Evolutionary conservation across 164 flowering plant genomes (phyloP).

Genomic region (Stephania japonica): DNA sequence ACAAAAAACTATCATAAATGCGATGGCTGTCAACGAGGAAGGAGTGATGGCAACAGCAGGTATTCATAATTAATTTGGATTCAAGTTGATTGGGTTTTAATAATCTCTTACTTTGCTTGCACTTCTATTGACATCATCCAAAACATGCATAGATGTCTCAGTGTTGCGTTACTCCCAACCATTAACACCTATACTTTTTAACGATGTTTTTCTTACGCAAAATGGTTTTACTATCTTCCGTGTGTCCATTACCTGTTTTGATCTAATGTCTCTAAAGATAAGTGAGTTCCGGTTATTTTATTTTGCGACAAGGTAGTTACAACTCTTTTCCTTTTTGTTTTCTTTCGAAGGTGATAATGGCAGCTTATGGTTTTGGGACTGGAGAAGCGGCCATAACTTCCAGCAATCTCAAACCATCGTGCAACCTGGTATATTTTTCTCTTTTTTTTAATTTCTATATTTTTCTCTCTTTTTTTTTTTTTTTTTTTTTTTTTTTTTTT

Average conservation of each 20-base stretch:
- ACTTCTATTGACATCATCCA: neutral
- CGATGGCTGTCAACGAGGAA: conserved; percentile 95
- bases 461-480: too few species aligned
- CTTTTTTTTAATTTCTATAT: too few species aligned
- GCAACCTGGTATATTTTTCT: conserved; percentile 72
- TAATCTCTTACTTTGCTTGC: neutral
- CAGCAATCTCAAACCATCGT: conserved; percentile 95
- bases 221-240: neutral
- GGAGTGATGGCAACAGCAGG: conserved; percentile 97
- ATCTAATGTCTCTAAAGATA: neutral
- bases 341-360: conserved; percentile 81
- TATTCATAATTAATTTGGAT: conserved; percentile 9
- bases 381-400: conserved; percentile 97
- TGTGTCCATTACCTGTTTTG: neutral
- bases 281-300: neutral
- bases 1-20: conserved; percentile 91
- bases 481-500: neutral
- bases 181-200: neutral
- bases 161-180: neutral
- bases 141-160: neutral
- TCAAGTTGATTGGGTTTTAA: neutral
- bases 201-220: neutral
- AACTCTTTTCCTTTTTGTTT: neutral
- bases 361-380: conserved; percentile 99
- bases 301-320: neutral